Percentiles rank a stretch among this genome's conserved stretches.
Conservation (phyloP, 2,329 filamentous ascomycete species). For the Elsinoe batatas region DNA sequence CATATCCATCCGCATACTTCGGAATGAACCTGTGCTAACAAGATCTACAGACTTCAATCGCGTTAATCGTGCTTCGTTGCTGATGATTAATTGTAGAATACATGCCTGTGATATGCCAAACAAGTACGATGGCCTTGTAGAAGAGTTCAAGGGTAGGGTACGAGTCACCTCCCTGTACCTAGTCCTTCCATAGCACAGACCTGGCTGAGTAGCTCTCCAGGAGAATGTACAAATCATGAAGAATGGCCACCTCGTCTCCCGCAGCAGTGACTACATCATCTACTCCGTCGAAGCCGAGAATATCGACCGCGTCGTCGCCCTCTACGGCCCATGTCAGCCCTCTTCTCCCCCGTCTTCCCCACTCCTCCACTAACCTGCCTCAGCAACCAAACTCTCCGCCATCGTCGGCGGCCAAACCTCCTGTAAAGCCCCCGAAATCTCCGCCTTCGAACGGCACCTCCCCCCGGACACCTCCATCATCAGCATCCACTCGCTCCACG, state of each 20-base stretch:
- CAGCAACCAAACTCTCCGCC: constrained; percentile 87
- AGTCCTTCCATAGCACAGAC: constrained; percentile 22
- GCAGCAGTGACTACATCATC: constrained; percentile 95
- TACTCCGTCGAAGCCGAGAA: constrained; percentile 94
- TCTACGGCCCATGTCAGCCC: constrained; percentile 81
- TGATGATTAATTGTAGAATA: constrained; percentile 54
- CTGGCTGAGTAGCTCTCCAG: constrained; percentile 49
- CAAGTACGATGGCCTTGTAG: constrained; percentile 67
- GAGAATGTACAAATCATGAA: constrained; percentile 71
- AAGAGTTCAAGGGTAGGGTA: constrained; percentile 85
- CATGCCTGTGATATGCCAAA: constrained; percentile 90
- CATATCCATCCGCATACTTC: background rate
- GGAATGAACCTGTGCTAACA: background rate
- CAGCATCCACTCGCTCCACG: constrained; percentile 93
- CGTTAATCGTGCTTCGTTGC: background rate
- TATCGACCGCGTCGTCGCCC: constrained; percentile 76
- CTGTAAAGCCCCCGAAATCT: constrained; percentile 94
- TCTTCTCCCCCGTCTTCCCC: background rate
- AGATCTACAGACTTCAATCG: background rate
- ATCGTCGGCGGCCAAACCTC: constrained; percentile 97
- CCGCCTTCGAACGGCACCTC: constrained; percentile 81
- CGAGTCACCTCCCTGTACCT: constrained; percentile 38
- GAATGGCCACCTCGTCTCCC: constrained; percentile 92
- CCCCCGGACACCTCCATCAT: constrained; percentile 85
- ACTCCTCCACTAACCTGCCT: constrained; percentile 9